Conservation (phyloP, 768 basidiomycete species). For the Kockovaella imperatae region DNA sequence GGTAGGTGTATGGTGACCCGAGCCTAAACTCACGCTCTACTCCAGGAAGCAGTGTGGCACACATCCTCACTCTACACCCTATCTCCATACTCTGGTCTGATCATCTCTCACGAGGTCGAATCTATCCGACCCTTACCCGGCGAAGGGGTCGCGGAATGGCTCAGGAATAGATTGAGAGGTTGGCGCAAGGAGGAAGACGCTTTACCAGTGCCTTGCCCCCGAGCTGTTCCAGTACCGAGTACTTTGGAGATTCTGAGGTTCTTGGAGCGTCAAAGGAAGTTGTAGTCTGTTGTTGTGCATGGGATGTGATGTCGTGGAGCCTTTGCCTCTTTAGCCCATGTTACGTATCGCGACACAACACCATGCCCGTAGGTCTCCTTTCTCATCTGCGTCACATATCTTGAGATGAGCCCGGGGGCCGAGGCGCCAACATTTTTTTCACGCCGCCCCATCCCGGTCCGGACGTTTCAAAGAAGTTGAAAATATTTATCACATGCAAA, state of each 20-base stretch:
- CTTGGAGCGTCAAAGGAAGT: background rate
- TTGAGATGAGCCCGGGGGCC: no score
- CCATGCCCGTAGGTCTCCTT: no score
- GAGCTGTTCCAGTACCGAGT: conserved; percentile 9
- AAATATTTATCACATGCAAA: no score
- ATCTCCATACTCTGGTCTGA: conserved; percentile 40
- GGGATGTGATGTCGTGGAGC: no score
- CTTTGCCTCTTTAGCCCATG: no score
- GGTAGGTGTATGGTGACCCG: conserved; percentile 16
- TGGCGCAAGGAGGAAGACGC: conserved; percentile 30
- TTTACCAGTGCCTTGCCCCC: conserved; percentile 20
- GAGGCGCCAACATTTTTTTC: no score
- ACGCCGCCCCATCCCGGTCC: no score
- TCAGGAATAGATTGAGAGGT: conserved; percentile 32
- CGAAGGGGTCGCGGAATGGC: conserved; percentile 42
- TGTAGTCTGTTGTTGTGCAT: no score
- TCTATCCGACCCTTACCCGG: conserved; percentile 43
- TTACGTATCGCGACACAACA: no score
- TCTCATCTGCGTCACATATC: no score
- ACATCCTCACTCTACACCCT: conserved; percentile 43
- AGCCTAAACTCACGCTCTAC: background rate
- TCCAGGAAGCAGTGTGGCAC: conserved; percentile 39
- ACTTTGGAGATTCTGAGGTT: background rate
- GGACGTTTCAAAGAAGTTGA: no score
- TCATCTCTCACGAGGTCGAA: conserved; percentile 40